Base-by-base conservation (phyloP, 164 flowering plant genomes). In the Amborella trichopoda region DNA sequence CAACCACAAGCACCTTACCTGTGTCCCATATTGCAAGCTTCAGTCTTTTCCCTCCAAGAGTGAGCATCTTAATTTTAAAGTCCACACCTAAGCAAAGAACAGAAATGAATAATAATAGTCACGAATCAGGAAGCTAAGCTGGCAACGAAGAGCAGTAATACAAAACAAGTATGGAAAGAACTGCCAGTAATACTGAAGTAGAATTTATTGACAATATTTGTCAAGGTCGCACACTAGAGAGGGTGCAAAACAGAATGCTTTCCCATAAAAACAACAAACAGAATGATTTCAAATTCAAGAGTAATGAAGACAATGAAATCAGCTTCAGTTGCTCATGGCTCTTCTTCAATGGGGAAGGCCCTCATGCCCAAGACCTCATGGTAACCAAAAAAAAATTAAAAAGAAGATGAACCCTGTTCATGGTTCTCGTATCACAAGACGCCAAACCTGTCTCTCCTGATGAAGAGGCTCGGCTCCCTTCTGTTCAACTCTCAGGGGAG, bases 21-120 rank as follows among this genome's bases (percentile, higher is more conserved):
- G 91, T 82, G 58, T 82, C 91, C 86, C 96, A 88, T 11, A 88
- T 81, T 5, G 94, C 89, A 62, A 88, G 96, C 71, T 83, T 88
- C 75, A 83, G 65, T 47, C 75, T 83, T 42, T 88, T 88, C 13
- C 89, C 94, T 10, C 83, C 88, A 52, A 74, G 37, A 20, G 67
- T 75, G 23, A 81, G 76, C 63, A 79, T 49, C 56, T 88, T 88
- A 23, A 88, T 72, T 68, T 88, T 88, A 47, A 88, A 88, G 66
- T 88, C 96, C 52, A 88, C 96, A 54, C 96, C 96, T 88, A 47
- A 32, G 49, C 22, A 26, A 44, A 33, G 26, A 34, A 10, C n/a
- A n/a, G 39, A 26, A 25, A 28, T 4, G 26, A 22, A 47, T 41
- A 41, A 56, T 30, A 37, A 40, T 4, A 40, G 39, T n/a, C n/a